A percentile compares a stretch with the other conserved stretches of the same genome.
phyloP scores from a whole-genome alignment of 2,329 filamentous ascomycete species.

The Camillea tinctor region DNA sequence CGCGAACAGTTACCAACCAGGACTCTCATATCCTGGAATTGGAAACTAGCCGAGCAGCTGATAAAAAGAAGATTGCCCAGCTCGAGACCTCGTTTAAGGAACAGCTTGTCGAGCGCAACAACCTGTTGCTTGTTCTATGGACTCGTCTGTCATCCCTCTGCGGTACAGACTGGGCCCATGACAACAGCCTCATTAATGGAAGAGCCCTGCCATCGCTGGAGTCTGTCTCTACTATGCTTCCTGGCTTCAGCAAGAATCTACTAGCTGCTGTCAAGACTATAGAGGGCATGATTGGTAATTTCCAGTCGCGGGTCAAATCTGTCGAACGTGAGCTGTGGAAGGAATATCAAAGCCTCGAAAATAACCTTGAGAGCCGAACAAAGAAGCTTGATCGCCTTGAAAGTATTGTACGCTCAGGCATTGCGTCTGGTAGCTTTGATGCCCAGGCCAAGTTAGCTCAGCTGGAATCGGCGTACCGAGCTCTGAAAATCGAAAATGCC shows the following conservation, averaged over 20 bases:
- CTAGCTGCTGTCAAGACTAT: slow-evolving; percentile 83
- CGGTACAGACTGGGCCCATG: slow-evolving; percentile 87
- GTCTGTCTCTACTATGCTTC: slow-evolving; percentile 79
- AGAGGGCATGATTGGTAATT: slow-evolving; percentile 74
- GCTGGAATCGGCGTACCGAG: slow-evolving; percentile 60
- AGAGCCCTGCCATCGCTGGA: slow-evolving; percentile 80
- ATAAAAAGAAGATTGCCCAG: slow-evolving; percentile 71
- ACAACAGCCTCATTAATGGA: slow-evolving; percentile 84
- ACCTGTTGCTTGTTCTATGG: slow-evolving; percentile 85
- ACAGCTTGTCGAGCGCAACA: slow-evolving; percentile 86
- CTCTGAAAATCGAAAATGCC: slow-evolving; percentile 64
- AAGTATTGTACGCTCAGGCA: slow-evolving; percentile 67
- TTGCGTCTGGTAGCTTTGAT: slow-evolving; percentile 49
- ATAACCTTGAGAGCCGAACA: slow-evolving; percentile 72
- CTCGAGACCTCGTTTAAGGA: slow-evolving; percentile 82
- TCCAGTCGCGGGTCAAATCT: slow-evolving; percentile 74
- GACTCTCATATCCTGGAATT: slow-evolving; percentile 84
- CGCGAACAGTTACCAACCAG: slow-evolving; percentile 80
- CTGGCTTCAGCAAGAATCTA: slow-evolving; percentile 87
- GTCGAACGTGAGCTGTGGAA: slow-evolving; percentile 91
- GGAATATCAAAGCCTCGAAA: slow-evolving; percentile 85
- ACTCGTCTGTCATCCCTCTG: slow-evolving; percentile 82
- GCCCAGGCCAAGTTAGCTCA: slow-evolving; percentile 47
- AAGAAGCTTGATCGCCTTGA: slow-evolving; percentile 90
- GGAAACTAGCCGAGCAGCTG: slow-evolving; percentile 73